Base-by-base conservation (phyloP, 225 moss, liverwort and hornwort species). In the Pleurozium schreberi region DNA sequence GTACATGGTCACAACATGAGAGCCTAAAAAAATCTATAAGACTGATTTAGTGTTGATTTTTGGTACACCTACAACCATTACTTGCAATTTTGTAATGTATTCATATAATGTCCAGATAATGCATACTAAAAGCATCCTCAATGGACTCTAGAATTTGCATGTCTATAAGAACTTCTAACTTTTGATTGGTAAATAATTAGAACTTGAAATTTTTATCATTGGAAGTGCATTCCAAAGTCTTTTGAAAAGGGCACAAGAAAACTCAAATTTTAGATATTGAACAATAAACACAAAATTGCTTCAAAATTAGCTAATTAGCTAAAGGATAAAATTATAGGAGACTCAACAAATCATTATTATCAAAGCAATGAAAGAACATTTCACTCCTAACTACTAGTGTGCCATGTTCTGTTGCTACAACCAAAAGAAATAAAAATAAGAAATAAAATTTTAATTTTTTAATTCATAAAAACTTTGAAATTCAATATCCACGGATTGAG, bases 331-430 rank as follows among this genome's bases (percentile, higher is more conserved):
- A 68, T n/a, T 8, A 7, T 8, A 23, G 2, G 40, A 11, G 0
- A 4, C 7, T 12, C 4, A 0, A 0, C 14, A 69, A 69, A 23
- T 69, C 25, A 40, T 5, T 1, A 2, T 69, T 25, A 23, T 1
- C 8, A n/a, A 22, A 68, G 7, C 5, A 23, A n/a, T n/a, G n/a
- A n/a, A n/a, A n/a, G n/a, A n/a, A n/a, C 28, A 71, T 43, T 71
- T 16, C 3, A 43, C 43, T 16, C 27, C 27, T 26, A 43, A 28
- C n/a, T n/a, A n/a, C n/a, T n/a, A n/a, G n/a, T n/a, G n/a, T n/a
- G n/a, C n/a, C n/a, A n/a, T n/a, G n/a, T n/a, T n/a, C n/a, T n/a
- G n/a, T n/a, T n/a, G n/a, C n/a, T n/a, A n/a, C n/a, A n/a, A n/a
- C n/a, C n/a, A n/a, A n/a, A n/a, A n/a, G n/a, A n/a, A n/a, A n/a